A percentile compares a stretch with the other conserved stretches of the same genome.
Evolutionary conservation across 2,329 filamentous ascomycete genomes (phyloP).

Genomic region (Curvularia sp.): DNA sequence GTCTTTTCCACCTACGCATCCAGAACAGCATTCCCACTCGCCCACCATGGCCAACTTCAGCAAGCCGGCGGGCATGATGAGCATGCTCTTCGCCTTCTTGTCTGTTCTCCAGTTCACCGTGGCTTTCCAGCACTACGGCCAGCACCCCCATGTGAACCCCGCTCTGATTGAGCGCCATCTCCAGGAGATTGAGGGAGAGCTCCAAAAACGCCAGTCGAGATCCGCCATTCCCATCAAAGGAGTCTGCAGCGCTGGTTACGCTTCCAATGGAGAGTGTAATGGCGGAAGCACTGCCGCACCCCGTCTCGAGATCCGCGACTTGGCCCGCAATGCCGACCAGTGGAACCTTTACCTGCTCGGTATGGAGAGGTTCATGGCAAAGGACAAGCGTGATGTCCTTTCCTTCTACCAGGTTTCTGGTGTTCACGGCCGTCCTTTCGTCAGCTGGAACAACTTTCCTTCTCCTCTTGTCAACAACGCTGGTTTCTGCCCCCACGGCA

Average conservation of each 20-base stretch:
- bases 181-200: constrained; percentile 31
- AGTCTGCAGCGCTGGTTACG: constrained; percentile 34
- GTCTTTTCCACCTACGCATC: constrained; percentile 12
- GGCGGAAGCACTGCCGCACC: constrained; percentile 42
- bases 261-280: constrained; percentile 35
- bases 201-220: constrained; percentile 35
- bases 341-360: constrained; percentile 82
- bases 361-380: constrained; percentile 73
- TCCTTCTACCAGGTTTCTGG: constrained; percentile 82
- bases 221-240: constrained; percentile 38
- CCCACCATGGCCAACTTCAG: constrained; percentile 45
- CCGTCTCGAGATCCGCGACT: constrained; percentile 71
- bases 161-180: constrained; percentile 32
- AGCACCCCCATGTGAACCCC: constrained; percentile 23
- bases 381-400: constrained; percentile 67
- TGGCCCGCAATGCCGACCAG: constrained; percentile 67
- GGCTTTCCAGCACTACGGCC: constrained; percentile 36
- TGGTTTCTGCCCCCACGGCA: constrained; percentile 80
- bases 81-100: constrained; percentile 44
- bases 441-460: constrained; percentile 60
- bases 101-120: constrained; percentile 43
- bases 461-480: constrained; percentile 55
- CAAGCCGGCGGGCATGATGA: constrained; percentile 44
- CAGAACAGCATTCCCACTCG: constrained; percentile 16
- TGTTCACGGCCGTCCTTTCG: constrained; percentile 78